Evolutionary conservation across 352 stramenopile genomes (phyloP).

Genomic region (Phytophthora macrochlamydospora): DNA sequence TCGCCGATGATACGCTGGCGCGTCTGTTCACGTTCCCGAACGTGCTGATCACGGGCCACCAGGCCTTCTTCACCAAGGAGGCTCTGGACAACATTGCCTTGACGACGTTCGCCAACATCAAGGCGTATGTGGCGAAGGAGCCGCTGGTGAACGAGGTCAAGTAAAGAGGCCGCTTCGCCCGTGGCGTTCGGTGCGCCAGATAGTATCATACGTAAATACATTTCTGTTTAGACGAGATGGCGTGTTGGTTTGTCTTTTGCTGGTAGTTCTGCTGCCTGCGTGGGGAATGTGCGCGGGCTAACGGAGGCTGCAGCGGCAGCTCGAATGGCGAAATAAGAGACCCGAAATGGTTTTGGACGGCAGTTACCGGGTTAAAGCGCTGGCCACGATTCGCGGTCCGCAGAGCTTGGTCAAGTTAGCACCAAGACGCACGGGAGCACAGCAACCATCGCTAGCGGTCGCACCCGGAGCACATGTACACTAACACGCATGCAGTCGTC

Average conservation of each 20-base stretch:
- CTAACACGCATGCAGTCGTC: not conserved
- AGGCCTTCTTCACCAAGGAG: slow-evolving; percentile 77
- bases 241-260: not conserved
- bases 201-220: slow-evolving; percentile 7
- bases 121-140: slow-evolving; percentile 42
- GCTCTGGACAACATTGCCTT: slow-evolving; percentile 65
- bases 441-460: not conserved
- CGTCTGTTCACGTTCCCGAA: slow-evolving; percentile 75
- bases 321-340: too few relatives aligned
- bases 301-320: too few relatives aligned
- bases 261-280: too few relatives aligned
- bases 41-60: slow-evolving; percentile 74
- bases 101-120: slow-evolving; percentile 74
- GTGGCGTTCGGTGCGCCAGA: not conserved
- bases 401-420: too few relatives aligned
- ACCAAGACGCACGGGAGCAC: too few relatives aligned
- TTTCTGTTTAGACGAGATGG: not conserved
- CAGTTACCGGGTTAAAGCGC: too few relatives aligned
- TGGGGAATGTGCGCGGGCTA: too few relatives aligned
- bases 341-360: too few relatives aligned
- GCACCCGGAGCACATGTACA: not conserved
- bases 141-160: slow-evolving; percentile 58
- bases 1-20: slow-evolving; percentile 58
- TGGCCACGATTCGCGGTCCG: too few relatives aligned
- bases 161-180: slow-evolving; percentile 13